Base-by-base conservation (phyloP, 768 basidiomycete genomes). In the Auricularia sp. region DNA sequence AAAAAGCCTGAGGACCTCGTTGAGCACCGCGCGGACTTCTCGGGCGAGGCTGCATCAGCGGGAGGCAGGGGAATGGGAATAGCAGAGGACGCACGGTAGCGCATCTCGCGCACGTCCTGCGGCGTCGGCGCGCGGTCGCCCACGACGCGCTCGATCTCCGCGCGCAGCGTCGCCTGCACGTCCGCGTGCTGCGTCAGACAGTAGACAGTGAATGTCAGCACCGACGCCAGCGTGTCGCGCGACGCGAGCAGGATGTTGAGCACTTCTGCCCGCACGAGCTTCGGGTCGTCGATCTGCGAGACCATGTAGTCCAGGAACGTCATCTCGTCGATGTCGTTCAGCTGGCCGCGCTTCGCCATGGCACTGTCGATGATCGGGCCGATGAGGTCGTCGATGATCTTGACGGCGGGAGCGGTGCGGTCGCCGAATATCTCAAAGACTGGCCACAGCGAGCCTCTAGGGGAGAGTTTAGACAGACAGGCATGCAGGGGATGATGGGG, bases 161-260 rank as follows among this genome's bases (percentile, higher is more conserved):
- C 65, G 10, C 68, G 65, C 8, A 75, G 61, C 2, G 64, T 65
- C 3, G 42, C 54, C 18, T 47, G 44, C 1, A 71, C 64, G 0
- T 73, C 70, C 0, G 73, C 75, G 64, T 74, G 66, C 16, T 71
- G 63, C 11, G 71, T 67, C 18, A 75, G 62, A 33, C 67, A 67
- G 64, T 77, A 76, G 5, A 71, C 65, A 59, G 67, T 73, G 59
- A 69, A 73, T 7, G 75, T 75, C 58, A 77, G 63, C 4, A 74
- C 68, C 3, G 73, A 70, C 3, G 75, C 67, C 10, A 74, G 73
- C 18, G 78, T 77, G 65, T 79, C 78, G 21, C 76, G 68, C 16
- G 75, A 70, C 10, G 78, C 78, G 16, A 78, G 69, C 2, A 79
- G 70, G 61, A 77, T 70, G 63, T 79, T 79, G 65, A 78, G 71